Evolutionary conservation across 352 stramenopile species (phyloP), one percentile per base, ranked within the genome.

Genomic region (Albugo laibachii): DNA sequence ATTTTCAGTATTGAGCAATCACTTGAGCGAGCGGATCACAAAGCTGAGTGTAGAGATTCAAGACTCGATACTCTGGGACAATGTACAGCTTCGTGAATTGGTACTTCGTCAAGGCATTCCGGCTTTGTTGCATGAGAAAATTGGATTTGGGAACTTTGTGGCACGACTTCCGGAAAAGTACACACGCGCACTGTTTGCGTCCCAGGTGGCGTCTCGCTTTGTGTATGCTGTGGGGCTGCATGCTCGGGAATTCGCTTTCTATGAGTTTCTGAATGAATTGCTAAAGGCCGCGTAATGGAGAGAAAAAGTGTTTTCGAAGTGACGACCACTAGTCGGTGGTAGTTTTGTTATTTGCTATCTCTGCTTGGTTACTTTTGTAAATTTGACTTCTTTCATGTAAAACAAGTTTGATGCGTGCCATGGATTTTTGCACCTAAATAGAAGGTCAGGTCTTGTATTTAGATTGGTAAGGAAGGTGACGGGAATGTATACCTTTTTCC

Each of bases 371-470:
- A n/a, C 59, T 65, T 56, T 83, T 55, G 65, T 74, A 81, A 36
- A 88, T 71, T 13, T 68, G 31, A 51, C 75, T 88, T 51, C 80
- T 73, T 58, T 93, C 80, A 53, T 84, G 71, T 36, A 93, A 59
- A 47, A 93, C 73, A 31, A 85, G 53, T 66, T 93, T 93, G 48
- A 92, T 70, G 31, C 80, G 67, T 34, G 80, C 76, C 80, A 92
- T 92, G 34, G 72, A 83, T 48, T 84, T 87, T 57, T 83, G 76
- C 15, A 92, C 79, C 61, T 77, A 31, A 31, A 31, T 31, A 31
- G 24, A 31, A 31, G 24, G 24, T 31, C 24, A 31, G 24, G 24
- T 31, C 24, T 31, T 31, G 24, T 31, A 31, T 31, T 31, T 8
- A 8, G 8, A 31, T 10, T 31, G 3, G 8, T 31, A 8, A 10